Conservation (phyloP, 1,284 basidiomycete genomes). For the Moesziomyces sp. region DNA sequence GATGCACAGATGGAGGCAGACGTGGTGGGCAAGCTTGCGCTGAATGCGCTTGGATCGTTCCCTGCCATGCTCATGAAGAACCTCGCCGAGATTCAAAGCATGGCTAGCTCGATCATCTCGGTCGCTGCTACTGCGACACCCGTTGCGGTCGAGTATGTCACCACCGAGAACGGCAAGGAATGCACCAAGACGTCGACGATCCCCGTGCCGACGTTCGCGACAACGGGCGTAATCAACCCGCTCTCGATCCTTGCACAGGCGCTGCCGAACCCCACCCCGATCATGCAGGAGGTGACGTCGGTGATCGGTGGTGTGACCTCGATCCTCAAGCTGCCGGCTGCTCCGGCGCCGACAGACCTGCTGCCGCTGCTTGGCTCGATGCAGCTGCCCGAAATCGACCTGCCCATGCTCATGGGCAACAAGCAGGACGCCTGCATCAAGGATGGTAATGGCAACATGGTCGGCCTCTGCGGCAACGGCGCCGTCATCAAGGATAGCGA, state of each 20-base stretch:
- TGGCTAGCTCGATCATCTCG: conserved; percentile 15
- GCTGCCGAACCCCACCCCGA: conserved; percentile 18
- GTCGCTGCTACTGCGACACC: conserved; percentile 13
- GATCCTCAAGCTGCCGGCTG: conserved; percentile 15
- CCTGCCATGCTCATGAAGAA: conserved; percentile 28
- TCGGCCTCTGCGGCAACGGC: conserved; percentile 26
- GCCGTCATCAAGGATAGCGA: conserved; percentile 38
- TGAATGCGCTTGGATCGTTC: conserved; percentile 22
- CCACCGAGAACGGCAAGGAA: conserved; percentile 21
- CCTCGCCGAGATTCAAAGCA: conserved; percentile 16
- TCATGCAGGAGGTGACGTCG: conserved; percentile 25
- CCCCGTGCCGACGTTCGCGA: conserved; percentile 7
- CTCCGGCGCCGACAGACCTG: conserved; percentile 22
- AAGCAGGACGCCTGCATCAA: conserved; percentile 32
- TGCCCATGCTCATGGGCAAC: conserved; percentile 26
- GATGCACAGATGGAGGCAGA: conserved; percentile 7
- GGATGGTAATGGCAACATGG: conserved; percentile 25
- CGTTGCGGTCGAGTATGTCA: conserved; percentile 7
- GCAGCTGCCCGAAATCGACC: conserved; percentile 26
- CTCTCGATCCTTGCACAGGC: conserved; percentile 20
- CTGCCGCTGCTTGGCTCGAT: conserved; percentile 27
- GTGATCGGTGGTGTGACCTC: conserved; percentile 26
- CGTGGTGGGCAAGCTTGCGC: conserved; percentile 10
- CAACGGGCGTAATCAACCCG: conserved; percentile 33
- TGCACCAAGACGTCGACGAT: conserved; percentile 24